Evolutionary conservation across 805 yeast genomes (phyloP), one percentile per base, ranked within the genome.

Genomic region (Kuraishia hungarica): DNA sequence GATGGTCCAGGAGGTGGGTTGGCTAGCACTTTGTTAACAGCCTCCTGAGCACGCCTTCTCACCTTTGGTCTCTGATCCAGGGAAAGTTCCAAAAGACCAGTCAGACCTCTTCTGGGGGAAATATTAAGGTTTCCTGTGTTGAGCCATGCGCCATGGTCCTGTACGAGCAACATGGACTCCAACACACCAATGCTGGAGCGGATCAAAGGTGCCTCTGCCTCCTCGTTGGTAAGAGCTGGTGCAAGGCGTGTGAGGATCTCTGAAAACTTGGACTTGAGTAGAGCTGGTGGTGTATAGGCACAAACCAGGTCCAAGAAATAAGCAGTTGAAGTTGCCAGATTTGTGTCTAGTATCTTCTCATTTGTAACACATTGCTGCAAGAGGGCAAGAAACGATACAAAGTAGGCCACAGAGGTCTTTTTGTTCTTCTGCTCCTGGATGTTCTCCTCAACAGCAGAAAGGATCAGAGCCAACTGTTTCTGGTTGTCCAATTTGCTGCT

Each of bases 61-160:
- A 94, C 96, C 64, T 94, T 94, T 43, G 99, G 99, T 66, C 98
- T 82, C 51, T 87, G 86, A 69, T 94, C 97, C 49, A 89, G 72
- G 0, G 93, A 82, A 58, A 90, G 76, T 67, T 88, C 90, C 57
- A 92, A 71, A 57, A 92, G 70, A 51, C 93, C 96, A 47, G 80
- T 78, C 56, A 91, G 72, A 49, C 94, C 97, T 75, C 96, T 81
- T 65, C 80, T 82, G 53, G 97, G 96, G n/a, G 87, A 81, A 57
- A 75, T 75, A 59, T 69, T 79, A 69, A 70, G 71, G 57, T 66
- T 81, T 57, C 69, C 65, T 35, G 80, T 68, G 60, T 79, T 79
- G 55, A 71, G 74, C 99, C 99, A 94, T 17, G 90, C 80, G 57
- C 79, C 79, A 48, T 80, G 73, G 65, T 89, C 96, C 67, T 94